These are phyloP conservation scores for Nasturtium officinale DNA, from an alignment of 345 rosid genomes.

Conservation along the genomic window DNA sequence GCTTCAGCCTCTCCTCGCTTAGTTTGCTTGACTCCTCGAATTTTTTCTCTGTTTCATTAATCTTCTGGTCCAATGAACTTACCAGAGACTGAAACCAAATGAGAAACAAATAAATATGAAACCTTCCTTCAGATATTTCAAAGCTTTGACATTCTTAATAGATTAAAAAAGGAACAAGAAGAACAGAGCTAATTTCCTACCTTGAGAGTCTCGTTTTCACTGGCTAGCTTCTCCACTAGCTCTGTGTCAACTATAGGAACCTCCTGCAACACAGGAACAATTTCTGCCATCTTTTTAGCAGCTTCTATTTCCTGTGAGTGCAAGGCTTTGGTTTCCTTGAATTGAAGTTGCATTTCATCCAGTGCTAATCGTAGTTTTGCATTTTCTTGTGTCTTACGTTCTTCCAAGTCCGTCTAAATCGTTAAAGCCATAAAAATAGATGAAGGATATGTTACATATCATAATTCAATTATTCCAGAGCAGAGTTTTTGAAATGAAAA, in stretches of 20 bases:
- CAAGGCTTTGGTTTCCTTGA: conserved; percentile 74
- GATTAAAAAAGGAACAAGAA: not conserved
- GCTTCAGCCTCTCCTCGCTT: conserved; percentile 89
- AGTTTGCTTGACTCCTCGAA: conserved; percentile 75
- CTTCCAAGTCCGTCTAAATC: conserved; percentile 82
- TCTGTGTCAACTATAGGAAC: conserved; percentile 74
- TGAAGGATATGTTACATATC: not conserved
- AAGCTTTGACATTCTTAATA: conserved; percentile 23
- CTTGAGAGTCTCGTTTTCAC: conserved; percentile 88
- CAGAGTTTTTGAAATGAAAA: conserved; percentile 6
- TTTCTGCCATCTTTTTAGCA: conserved; percentile 65
- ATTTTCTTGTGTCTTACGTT: conserved; percentile 86
- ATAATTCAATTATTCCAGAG: not conserved
- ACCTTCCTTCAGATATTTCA: conserved; percentile 25
- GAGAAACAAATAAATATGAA: conserved; percentile 27
- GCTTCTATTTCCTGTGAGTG: conserved; percentile 70
- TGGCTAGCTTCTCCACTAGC: conserved; percentile 67
- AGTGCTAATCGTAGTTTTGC: conserved; percentile 73
- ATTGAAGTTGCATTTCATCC: conserved; percentile 69
- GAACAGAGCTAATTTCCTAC: conserved; percentile 44
- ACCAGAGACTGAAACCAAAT: conserved; percentile 63
- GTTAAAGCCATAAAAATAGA: conserved; percentile 26
- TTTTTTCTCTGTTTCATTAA: conserved; percentile 79
- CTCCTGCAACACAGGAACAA: conserved; percentile 76
- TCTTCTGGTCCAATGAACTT: conserved; percentile 76